phyloP scores from a whole-genome alignment of 495 filamentous ascomycete species.

The Rusavskia elegans region DNA sequence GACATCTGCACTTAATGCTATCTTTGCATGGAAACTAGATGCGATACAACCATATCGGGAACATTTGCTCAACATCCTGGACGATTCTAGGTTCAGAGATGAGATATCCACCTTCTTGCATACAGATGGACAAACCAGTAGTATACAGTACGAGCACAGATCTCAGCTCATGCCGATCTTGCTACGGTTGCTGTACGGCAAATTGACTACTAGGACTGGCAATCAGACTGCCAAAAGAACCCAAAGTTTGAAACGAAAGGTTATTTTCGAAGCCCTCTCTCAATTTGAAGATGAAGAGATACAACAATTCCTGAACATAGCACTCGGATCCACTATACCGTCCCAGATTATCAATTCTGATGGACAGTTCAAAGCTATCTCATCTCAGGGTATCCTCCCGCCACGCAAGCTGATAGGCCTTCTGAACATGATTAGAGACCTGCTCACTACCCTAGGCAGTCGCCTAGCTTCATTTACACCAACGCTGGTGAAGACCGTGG shows the following conservation, averaged over 20 bases:
- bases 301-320: slow-evolving; percentile 64
- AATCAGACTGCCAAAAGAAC: slow-evolving; percentile 29
- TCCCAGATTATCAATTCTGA: slow-evolving; percentile 38
- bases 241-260: slow-evolving; percentile 49
- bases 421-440: slow-evolving; percentile 76
- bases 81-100: slow-evolving; percentile 83
- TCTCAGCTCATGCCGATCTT: slow-evolving; percentile 64
- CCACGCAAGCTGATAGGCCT: slow-evolving; percentile 72
- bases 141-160: slow-evolving; percentile 59
- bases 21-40: slow-evolving; percentile 75
- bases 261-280: slow-evolving; percentile 44
- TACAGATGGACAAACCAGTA: slow-evolving; percentile 47
- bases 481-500: slow-evolving; percentile 50
- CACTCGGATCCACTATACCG: slow-evolving; percentile 51
- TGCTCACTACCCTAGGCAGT: slow-evolving; percentile 65
- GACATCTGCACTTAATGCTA: slow-evolving; percentile 63
- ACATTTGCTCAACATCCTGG: slow-evolving; percentile 72
- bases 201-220: slow-evolving; percentile 70
- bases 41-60: slow-evolving; percentile 68
- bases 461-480: slow-evolving; percentile 45
- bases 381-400: slow-evolving; percentile 38
- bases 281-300: slow-evolving; percentile 49
- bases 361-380: slow-evolving; percentile 28
- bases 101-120: slow-evolving; percentile 78
- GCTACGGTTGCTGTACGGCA: slow-evolving; percentile 76